Evolutionary conservation across 2,329 filamentous ascomycete species (phyloP).

Genomic region (Ceratocystis papillata): DNA sequence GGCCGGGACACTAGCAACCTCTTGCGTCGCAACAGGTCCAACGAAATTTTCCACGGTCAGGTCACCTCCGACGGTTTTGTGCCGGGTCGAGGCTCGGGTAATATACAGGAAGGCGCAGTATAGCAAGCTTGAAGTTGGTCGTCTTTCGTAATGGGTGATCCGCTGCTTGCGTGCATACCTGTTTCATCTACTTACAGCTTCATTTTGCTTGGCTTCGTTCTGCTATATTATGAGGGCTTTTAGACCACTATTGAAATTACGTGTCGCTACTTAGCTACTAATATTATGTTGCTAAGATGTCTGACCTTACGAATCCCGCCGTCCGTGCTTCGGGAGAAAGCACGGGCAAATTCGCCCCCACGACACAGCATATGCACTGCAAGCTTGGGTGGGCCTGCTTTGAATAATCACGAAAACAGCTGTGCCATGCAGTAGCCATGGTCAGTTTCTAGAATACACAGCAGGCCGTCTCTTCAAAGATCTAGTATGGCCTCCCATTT

Average conservation of each 20-base stretch:
- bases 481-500: conserved; percentile 48
- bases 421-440: not conserved
- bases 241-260: not conserved
- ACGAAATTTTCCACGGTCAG: conserved; percentile 7
- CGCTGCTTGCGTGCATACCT: not conserved
- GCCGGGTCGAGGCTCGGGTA: not conserved
- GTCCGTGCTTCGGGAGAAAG: not conserved
- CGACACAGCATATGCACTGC: not conserved
- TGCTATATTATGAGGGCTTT: not conserved
- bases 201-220: not conserved
- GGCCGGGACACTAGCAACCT: conserved; percentile 40
- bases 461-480: conserved; percentile 6
- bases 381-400: not conserved
- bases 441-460: not conserved
- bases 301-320: not conserved
- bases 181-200: not conserved
- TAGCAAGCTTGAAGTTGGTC: not conserved
- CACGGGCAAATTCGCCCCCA: not conserved
- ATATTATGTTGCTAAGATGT: not conserved
- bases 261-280: not conserved
- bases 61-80: not conserved
- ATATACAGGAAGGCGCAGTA: not conserved
- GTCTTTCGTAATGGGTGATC: not conserved
- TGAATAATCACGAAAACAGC: not conserved
- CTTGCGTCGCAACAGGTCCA: conserved; percentile 7